These are phyloP conservation scores for Metarhizium brunneum DNA, from an alignment of 2,329 filamentous ascomycete species.

Conservation along the genomic window DNA sequence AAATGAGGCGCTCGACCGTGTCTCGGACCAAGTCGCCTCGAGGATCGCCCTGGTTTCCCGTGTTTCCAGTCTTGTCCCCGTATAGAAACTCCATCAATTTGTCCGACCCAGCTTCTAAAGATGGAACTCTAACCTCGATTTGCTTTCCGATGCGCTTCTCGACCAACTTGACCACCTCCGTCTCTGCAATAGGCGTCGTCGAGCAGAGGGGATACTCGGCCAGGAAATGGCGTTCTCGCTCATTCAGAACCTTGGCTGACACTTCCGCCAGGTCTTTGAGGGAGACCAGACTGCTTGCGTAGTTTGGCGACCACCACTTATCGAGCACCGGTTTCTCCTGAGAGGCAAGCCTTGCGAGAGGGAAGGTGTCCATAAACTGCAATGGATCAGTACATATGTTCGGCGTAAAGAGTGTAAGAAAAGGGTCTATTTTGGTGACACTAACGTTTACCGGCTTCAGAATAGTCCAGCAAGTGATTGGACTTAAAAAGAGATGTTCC, in stretches of 20 bases:
- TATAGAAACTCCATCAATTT: background rate
- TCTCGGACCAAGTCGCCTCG: background rate
- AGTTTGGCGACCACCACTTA: conserved; percentile 1
- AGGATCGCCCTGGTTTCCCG: background rate
- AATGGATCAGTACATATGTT: background rate
- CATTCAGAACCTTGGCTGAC: background rate
- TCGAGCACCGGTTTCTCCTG: conserved; percentile 1
- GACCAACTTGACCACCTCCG: background rate
- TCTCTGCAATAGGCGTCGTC: background rate
- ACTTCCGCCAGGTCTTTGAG: background rate
- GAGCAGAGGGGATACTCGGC: conserved; percentile 1
- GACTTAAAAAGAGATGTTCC: background rate
- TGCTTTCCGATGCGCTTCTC: background rate
- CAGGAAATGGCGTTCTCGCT: background rate
- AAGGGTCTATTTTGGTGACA: background rate
- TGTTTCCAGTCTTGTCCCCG: background rate
- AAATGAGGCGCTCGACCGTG: background rate
- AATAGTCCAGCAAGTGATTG: conserved; percentile 1
- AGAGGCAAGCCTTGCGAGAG: background rate
- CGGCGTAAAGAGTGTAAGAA: background rate
- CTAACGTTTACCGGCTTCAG: background rate
- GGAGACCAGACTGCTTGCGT: background rate
- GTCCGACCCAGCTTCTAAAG: background rate
- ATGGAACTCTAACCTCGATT: background rate
- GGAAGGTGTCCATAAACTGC: conserved; percentile 1